Conservation (phyloP, 331 rosid species). For the Stylosanthes scabra region DNA sequence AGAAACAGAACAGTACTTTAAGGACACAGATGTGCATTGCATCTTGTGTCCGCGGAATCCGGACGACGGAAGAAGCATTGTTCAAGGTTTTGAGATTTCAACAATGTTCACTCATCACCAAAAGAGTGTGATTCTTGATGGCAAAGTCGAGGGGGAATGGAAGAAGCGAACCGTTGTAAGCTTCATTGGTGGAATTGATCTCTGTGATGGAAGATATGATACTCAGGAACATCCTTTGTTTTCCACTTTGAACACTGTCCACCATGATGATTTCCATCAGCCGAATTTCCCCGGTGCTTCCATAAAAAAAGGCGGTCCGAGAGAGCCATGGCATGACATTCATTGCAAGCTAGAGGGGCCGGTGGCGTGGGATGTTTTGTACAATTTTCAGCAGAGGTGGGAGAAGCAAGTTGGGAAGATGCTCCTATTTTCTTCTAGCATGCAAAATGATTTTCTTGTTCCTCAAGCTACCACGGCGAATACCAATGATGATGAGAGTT, state of each 20-base stretch:
- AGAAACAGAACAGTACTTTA: constrained; percentile 65
- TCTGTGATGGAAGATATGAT: constrained; percentile 91
- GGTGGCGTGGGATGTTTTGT: constrained; percentile 83
- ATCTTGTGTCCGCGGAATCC: constrained; percentile 77
- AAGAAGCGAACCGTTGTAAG: constrained; percentile 56
- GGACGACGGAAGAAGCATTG: constrained; percentile 61
- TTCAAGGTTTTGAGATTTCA: constrained; percentile 65
- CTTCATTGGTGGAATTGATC: constrained; percentile 88
- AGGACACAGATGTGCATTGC: constrained; percentile 68
- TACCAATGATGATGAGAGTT: constrained; percentile 46
- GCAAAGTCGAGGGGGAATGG: constrained; percentile 39
- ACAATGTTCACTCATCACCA: constrained; percentile 94
- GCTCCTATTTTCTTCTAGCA: constrained; percentile 37
- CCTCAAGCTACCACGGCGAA: constrained; percentile 35
- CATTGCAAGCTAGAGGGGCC: constrained; percentile 85
- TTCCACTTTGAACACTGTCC: constrained; percentile 56
- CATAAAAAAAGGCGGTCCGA: constrained; percentile 83
- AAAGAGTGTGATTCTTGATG: constrained; percentile 69
- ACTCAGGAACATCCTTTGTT: constrained; percentile 70
- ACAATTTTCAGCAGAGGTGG: constrained; percentile 94
- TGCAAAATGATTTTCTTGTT: constrained; percentile 42
- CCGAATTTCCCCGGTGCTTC: constrained; percentile 77
- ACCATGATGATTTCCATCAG: constrained; percentile 77
- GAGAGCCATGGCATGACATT: constrained; percentile 98
- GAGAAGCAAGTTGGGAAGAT: constrained; percentile 56